A percentile compares a stretch with the other conserved stretches of the same genome.
phyloP scores from a whole-genome alignment of 768 basidiomycete genomes.

The Harrya chromipes region DNA sequence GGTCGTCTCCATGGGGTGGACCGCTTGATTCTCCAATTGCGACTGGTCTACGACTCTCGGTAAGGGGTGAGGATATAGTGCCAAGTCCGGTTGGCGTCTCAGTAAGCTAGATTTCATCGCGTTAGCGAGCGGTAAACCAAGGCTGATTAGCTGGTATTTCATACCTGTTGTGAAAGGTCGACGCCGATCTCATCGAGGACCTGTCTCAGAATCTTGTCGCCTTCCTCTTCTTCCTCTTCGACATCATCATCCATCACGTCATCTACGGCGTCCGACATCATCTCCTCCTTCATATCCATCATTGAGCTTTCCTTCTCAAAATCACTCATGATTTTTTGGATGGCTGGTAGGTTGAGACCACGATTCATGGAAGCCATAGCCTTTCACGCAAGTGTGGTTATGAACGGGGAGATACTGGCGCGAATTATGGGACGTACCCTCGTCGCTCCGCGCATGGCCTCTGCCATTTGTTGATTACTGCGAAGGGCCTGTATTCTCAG shows the following conservation, averaged over 20 bases:
- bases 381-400: constrained; percentile 39
- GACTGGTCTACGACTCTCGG: constrained; percentile 71
- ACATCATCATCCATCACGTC: constrained; percentile 92
- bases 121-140: constrained; percentile 5
- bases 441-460: constrained; percentile 98
- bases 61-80: constrained; percentile 52
- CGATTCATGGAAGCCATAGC: constrained; percentile 99
- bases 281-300: constrained; percentile 99
- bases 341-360: constrained; percentile 90
- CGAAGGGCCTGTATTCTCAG: constrained; percentile 94
- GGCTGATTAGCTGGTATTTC: constrained; percentile 1
- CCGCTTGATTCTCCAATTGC: constrained; percentile 68
- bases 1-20: constrained; percentile 36
- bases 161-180: constrained; percentile 78
- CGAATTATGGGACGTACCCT: constrained; percentile 55
- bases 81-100: constrained; percentile 80
- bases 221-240: constrained; percentile 94
- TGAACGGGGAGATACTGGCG: not conserved
- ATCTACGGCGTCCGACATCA: constrained; percentile 99
- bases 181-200: constrained; percentile 98
- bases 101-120: constrained; percentile 53
- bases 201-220: constrained; percentile 92
- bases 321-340: constrained; percentile 95
- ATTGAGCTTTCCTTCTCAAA: constrained; percentile 96
- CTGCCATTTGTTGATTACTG: constrained; percentile 99